Evolutionary conservation across 176 grass and related monocot genomes (phyloP), one percentile per base, ranked within the genome.

Genomic region (Chloris gayana): DNA sequence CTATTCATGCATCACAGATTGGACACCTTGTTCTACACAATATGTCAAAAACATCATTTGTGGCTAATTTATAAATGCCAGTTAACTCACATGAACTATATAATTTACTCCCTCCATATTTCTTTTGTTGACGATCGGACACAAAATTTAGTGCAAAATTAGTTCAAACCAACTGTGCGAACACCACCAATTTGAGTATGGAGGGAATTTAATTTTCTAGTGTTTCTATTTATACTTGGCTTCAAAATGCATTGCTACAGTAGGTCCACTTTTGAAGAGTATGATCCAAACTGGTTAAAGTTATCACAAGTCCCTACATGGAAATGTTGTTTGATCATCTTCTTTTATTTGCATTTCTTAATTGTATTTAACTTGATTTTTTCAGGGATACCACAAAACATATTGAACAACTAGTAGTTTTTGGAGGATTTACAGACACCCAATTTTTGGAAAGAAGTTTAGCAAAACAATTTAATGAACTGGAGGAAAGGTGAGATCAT

Each of bases 361-460:
- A 73, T 82, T 66, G 14, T 54, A 24, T 42, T 37, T 11, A 75
- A 63, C 75, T 82, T 81, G 35, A 21, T 14, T 30, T 77, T 81
- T 85, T 70, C 91, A 98, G 95, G 38, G 87, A 90, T 35, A 89
- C 84, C 78, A 44, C 83, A 80, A 85, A 84, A 83, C 85, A 75
- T 85, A 37, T 91, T 81, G 95, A 94, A 50, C 80, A 94, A 39
- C 88, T 94, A 56, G 80, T 93, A 75, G 84, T 75, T 64, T 98
- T 98, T 38, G 95, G 95, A 85, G 95, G 95, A 82, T 98, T 92
- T 92, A 83, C 54, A 4, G 88, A 98, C 73, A 81, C 79, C 15
- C 84, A 79, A 13, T 95, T 92, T 83, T 85, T 98, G 84, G 88
- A 93, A 73, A 92, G 72, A 84, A 95, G 74, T 83, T 89, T 98